Evolutionary conservation across 805 yeast genomes (phyloP).

Genomic region (Myxozyma monticola): DNA sequence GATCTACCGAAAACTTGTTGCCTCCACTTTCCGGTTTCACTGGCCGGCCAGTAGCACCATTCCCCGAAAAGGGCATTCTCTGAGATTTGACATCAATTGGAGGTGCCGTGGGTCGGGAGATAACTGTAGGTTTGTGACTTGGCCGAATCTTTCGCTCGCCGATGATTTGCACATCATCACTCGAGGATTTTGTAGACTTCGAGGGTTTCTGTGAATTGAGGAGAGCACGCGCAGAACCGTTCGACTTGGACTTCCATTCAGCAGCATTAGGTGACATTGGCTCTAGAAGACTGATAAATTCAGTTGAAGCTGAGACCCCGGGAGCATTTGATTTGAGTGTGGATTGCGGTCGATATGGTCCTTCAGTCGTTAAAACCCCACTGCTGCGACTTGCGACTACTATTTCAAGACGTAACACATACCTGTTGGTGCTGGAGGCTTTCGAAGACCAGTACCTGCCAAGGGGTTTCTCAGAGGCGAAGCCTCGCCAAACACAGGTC

Average conservation of each 20-base stretch:
- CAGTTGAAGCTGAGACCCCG: not conserved
- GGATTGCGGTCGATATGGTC: conserved; percentile 7
- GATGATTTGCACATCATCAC: conserved; percentile 4
- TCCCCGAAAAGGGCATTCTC: too few species aligned
- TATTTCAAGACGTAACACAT: not conserved
- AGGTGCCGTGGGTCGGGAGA: too few species aligned
- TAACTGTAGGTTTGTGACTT: too few species aligned
- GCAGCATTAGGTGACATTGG: conserved; percentile 25
- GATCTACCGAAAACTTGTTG: too few species aligned
- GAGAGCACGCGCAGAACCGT: too few species aligned
- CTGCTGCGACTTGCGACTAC: too few species aligned
- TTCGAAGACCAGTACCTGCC: conserved; percentile 4
- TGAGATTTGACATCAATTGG: too few species aligned
- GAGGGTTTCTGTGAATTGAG: too few species aligned
- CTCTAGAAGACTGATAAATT: conserved; percentile 9
- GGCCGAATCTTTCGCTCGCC: conserved; percentile 1
- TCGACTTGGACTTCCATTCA: conserved; percentile 16
- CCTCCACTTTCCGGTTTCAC: too few species aligned
- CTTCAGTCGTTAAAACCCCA: too few species aligned
- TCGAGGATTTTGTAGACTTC: too few species aligned
- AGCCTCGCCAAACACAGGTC: conserved; percentile 18
- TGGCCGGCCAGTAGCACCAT: too few species aligned
- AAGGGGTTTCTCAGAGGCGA: conserved; percentile 23
- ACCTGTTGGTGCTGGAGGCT: conserved; percentile 11
- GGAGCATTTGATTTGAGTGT: conserved; percentile 4